phyloP scores from a whole-genome alignment of 2,329 filamentous ascomycete species.

The Penicillium vulpinum region DNA sequence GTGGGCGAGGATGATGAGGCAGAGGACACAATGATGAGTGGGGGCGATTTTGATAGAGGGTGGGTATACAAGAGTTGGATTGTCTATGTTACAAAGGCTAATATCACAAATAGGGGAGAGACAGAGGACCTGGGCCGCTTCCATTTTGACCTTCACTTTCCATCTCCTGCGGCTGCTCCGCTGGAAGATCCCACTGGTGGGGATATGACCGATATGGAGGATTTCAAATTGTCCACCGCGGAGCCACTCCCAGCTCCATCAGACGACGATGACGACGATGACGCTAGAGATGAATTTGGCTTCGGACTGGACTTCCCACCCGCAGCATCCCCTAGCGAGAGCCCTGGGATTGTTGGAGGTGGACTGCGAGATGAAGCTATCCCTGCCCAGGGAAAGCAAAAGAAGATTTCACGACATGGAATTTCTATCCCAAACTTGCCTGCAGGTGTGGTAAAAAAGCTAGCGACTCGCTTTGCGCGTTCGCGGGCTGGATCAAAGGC shows the following conservation, averaged over 20 bases:
- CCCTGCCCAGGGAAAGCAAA: conserved; percentile 46
- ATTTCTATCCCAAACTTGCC: conserved; percentile 76
- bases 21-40: conserved; percentile 41
- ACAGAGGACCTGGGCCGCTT: conserved; percentile 46
- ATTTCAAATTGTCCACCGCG: conserved; percentile 35
- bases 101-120: conserved; percentile 39
- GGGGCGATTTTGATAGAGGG: conserved; percentile 42
- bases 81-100: conserved; percentile 22
- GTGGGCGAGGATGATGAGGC: conserved; percentile 35
- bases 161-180: conserved; percentile 35
- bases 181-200: conserved; percentile 34
- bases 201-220: conserved; percentile 36
- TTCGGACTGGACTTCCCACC: conserved; percentile 34
- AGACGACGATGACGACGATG: conserved; percentile 20
- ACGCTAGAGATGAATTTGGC: conserved; percentile 33
- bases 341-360: conserved; percentile 35
- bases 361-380: conserved; percentile 37
- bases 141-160: conserved; percentile 44
- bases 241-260: conserved; percentile 29
- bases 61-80: conserved; percentile 23
- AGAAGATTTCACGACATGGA: conserved; percentile 67
- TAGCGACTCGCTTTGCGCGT: conserved; percentile 66
- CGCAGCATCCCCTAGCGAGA: conserved; percentile 32
- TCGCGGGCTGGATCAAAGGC: conserved; percentile 65
- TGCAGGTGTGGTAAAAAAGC: conserved; percentile 67